Percentiles rank a stretch among this genome's conserved stretches.
Evolutionary conservation across 2,329 filamentous ascomycete genomes (phyloP).

Genomic region (Proliferodiscus dingleyae): DNA sequence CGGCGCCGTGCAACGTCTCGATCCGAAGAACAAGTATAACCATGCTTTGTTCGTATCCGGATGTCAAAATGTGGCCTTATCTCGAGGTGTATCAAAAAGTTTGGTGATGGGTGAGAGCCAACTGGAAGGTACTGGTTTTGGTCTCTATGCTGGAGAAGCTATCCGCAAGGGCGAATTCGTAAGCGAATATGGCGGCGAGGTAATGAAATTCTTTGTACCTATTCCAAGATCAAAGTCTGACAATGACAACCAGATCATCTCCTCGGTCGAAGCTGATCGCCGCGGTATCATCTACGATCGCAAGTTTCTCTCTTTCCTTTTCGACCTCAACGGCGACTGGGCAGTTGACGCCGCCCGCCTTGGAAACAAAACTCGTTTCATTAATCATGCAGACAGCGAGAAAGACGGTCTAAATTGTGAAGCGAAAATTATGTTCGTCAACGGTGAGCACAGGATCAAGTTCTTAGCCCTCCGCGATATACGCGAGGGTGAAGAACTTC

Average conservation of each 20-base stretch:
- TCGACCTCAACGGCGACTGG: conserved; percentile 44
- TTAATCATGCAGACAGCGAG: conserved; percentile 68
- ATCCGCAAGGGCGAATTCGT: conserved; percentile 60
- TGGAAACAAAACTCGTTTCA: conserved; percentile 77
- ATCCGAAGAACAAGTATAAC: conserved; percentile 61
- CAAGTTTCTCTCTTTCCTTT: conserved; percentile 41
- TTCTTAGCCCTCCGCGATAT: conserved; percentile 66
- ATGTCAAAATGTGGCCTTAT: conserved; percentile 69
- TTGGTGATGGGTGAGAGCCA: conserved; percentile 67
- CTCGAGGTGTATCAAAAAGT: conserved; percentile 60
- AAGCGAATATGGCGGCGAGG: conserved; percentile 76
- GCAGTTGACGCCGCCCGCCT: conserved; percentile 68
- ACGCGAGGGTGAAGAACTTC: conserved; percentile 67
- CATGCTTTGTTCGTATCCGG: conserved; percentile 50
- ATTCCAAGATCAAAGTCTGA: background rate
- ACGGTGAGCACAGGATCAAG: conserved; percentile 71
- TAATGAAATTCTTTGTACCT: conserved; percentile 40
- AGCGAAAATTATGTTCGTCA: conserved; percentile 65
- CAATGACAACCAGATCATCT: conserved; percentile 48
- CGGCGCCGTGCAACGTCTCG: conserved; percentile 62
- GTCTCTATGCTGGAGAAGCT: conserved; percentile 56
- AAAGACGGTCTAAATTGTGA: conserved; percentile 58
- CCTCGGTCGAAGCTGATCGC: conserved; percentile 26
- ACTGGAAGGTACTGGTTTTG: conserved; percentile 65
- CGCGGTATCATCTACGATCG: conserved; percentile 33